phyloP scores from a whole-genome alignment of 1,139 yeast species.

The Taiozyma onychis region DNA sequence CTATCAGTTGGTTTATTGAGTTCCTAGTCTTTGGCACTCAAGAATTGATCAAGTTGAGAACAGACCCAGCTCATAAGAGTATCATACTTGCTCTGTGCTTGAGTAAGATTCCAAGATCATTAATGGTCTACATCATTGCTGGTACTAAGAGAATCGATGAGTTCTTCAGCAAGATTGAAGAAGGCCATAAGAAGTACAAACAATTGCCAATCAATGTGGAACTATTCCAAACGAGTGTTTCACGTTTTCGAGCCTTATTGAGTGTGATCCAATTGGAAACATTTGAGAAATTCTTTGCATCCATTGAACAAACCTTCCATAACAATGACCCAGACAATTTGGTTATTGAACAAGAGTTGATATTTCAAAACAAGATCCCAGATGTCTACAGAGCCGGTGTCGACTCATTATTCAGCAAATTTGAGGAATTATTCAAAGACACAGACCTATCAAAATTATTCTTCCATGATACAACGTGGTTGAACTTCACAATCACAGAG shows the following conservation, averaged over 20 bases:
- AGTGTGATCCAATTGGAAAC: conserved; percentile 49
- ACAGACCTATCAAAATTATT: conserved; percentile 45
- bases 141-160: conserved; percentile 64
- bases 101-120: conserved; percentile 66
- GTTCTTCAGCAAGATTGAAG: conserved; percentile 32
- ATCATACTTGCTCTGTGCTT: conserved; percentile 42
- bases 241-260: conserved; percentile 47
- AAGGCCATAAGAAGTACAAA: conserved; percentile 9
- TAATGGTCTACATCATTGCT: conserved; percentile 63
- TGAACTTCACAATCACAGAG: conserved; percentile 39
- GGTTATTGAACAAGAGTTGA: conserved; percentile 57
- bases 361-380: conserved; percentile 58
- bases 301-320: conserved; percentile 31
- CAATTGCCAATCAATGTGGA: conserved; percentile 12
- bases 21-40: conserved; percentile 61
- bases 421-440: conserved; percentile 20
- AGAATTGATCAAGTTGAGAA: conserved; percentile 37
- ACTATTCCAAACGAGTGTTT: conserved; percentile 26
- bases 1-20: conserved; percentile 76
- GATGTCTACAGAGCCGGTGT: conserved; percentile 37
- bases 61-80: conserved; percentile 10
- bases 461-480: conserved; percentile 70
- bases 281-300: conserved; percentile 60
- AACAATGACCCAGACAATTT: conserved; percentile 26
- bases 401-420: conserved; percentile 26